phyloP scores from a whole-genome alignment of 2,329 filamentous ascomycete genomes.

The Tolypocladium capitatum region DNA sequence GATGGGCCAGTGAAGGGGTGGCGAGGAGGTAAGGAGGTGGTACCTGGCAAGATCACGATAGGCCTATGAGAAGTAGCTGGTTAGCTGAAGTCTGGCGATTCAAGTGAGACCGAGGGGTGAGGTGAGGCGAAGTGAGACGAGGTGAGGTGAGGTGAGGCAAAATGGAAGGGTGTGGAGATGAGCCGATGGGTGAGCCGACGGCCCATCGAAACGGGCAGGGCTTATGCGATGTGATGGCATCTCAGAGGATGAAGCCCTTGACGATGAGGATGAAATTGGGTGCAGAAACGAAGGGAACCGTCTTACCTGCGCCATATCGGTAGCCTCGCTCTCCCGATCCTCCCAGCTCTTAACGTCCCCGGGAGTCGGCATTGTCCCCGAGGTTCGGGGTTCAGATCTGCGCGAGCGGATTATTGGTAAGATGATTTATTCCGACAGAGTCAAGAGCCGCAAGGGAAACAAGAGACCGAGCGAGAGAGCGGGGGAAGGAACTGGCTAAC shows the following conservation, averaged over 20 bases:
- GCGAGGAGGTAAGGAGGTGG: background rate
- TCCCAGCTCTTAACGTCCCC: background rate
- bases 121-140: background rate
- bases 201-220: background rate
- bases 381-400: background rate
- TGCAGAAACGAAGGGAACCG: background rate
- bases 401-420: too few relatives aligned
- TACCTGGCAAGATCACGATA: constrained; percentile 10
- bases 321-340: background rate
- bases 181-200: background rate
- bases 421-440: background rate
- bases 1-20: background rate
- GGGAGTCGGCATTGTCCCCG: background rate
- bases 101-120: background rate
- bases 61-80: constrained; percentile 1
- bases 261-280: too few relatives aligned
- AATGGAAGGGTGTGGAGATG: background rate
- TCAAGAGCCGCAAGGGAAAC: background rate
- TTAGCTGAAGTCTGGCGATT: background rate
- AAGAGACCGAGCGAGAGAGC: background rate
- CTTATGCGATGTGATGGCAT: background rate
- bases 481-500: background rate
- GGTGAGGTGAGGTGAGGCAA: background rate
- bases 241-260: background rate
- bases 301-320: constrained; percentile 2